phyloP scores from a whole-genome alignment of 163 green algal species.

The Picocystis sp. region DNA sequence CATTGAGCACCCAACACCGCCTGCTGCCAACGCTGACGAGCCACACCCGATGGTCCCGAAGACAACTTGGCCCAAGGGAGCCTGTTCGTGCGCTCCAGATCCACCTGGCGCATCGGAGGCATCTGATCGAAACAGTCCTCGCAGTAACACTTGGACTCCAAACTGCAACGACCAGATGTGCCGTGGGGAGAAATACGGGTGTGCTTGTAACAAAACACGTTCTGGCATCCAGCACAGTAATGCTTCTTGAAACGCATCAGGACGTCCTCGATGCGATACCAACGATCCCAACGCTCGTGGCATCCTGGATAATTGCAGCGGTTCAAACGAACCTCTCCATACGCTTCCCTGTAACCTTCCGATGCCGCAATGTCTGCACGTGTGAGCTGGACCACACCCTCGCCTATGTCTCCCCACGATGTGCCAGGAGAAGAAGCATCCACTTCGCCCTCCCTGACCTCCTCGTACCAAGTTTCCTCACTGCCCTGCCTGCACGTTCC shows the following conservation, averaged over 20 bases:
- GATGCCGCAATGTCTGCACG: too few species aligned
- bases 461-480: too few species aligned
- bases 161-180: conserved; percentile 11
- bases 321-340: too few species aligned
- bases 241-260: conserved; percentile 12
- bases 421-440: too few species aligned
- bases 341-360: too few species aligned
- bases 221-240: conserved; percentile 25
- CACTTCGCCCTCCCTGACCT: too few species aligned
- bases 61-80: neutral
- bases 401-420: too few species aligned
- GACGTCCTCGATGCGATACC: conserved; percentile 14
- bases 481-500: too few species aligned
- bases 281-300: conserved; percentile 20
- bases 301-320: conserved; percentile 4
- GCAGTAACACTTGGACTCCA: conserved; percentile 26
- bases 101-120: neutral
- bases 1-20: neutral
- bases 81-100: neutral
- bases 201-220: conserved; percentile 23
- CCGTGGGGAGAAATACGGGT: conserved; percentile 22
- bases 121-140: conserved; percentile 14
- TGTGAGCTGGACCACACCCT: too few species aligned
- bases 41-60: neutral
- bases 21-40: neutral